Percentiles rank a stretch among this genome's conserved stretches.
These are phyloP conservation scores for Aspergillus niger DNA, from an alignment of 2,329 filamentous ascomycete species.

Conservation along the genomic window DNA sequence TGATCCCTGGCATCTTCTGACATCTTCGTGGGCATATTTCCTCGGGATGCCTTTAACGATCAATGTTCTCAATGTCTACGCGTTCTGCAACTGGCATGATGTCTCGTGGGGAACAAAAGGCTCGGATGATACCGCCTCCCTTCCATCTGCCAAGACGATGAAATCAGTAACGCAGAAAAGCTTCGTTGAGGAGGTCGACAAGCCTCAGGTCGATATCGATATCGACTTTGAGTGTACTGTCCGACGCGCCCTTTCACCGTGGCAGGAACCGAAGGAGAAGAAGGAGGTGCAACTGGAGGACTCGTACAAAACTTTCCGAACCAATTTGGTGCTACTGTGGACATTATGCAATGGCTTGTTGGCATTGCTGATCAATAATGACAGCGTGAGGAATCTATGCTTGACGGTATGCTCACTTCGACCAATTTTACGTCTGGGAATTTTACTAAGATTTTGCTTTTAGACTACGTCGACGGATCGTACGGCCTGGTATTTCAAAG, in stretches of 20 bases:
- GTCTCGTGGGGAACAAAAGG: conserved; percentile 99
- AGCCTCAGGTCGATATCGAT: conserved; percentile 97
- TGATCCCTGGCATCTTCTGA: conserved; percentile 99
- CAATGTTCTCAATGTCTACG: conserved; percentile 99
- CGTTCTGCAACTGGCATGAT: conserved; percentile 99
- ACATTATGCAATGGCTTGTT: conserved; percentile 90
- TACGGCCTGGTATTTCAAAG: conserved; percentile 89
- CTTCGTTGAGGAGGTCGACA: conserved; percentile 93
- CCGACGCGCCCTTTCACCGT: conserved; percentile 85
- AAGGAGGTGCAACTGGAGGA: conserved; percentile 91
- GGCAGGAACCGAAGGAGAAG: conserved; percentile 71
- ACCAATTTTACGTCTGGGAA: conserved; percentile 9
- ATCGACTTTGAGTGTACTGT: conserved; percentile 95
- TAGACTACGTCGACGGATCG: conserved; percentile 69
- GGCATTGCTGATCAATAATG: conserved; percentile 83
- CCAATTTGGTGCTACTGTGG: conserved; percentile 90
- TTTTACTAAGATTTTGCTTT: neutral
- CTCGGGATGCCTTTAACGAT: conserved; percentile 85
- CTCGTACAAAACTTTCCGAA: conserved; percentile 99
- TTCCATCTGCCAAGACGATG: conserved; percentile 84
- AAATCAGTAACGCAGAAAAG: conserved; percentile 73
- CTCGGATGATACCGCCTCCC: conserved; percentile 88
- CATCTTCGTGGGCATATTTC: conserved; percentile 91
- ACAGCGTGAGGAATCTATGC: conserved; percentile 79
- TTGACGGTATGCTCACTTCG: conserved; percentile 70